Conservation (phyloP, 2,329 filamentous ascomycete genomes). For the Rosellinia necatrix region DNA sequence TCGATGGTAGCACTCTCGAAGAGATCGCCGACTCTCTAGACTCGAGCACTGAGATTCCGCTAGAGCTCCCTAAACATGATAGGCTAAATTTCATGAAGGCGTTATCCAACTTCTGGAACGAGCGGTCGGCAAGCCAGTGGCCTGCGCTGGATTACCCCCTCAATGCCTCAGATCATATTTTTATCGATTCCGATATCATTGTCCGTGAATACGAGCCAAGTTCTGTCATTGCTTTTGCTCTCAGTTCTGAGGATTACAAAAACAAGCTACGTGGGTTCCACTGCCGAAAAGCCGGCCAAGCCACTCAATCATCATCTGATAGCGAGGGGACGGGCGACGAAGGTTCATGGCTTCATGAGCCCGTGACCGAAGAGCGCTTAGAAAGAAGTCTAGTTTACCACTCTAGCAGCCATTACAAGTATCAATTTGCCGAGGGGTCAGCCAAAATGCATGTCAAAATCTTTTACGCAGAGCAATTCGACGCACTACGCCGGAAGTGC, state of each 20-base stretch:
- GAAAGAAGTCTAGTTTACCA: conserved; percentile 83
- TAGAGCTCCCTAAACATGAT: conserved; percentile 88
- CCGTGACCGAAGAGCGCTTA: conserved; percentile 66
- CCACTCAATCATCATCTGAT: conserved; percentile 28
- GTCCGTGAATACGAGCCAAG: conserved; percentile 97
- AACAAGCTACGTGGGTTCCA: conserved; percentile 66
- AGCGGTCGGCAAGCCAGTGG: conserved; percentile 95
- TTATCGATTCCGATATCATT: conserved; percentile 95
- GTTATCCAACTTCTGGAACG: conserved; percentile 97
- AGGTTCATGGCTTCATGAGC: conserved; percentile 37
- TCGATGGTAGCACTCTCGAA: conserved; percentile 70
- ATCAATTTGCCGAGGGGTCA: conserved; percentile 91
- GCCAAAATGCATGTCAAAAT: conserved; percentile 98
- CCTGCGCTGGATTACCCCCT: conserved; percentile 89
- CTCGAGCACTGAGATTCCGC: conserved; percentile 61
- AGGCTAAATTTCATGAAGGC: conserved; percentile 94
- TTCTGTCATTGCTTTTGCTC: conserved; percentile 89
- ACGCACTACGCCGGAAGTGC: conserved; percentile 89
- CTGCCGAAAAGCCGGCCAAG: conserved; percentile 29
- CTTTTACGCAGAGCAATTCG: conserved; percentile 97
- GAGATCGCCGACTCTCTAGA: conserved; percentile 67
- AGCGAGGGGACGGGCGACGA: conserved; percentile 41
- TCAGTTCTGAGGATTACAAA: conserved; percentile 86
- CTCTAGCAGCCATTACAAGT: conserved; percentile 92
- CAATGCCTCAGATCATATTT: conserved; percentile 87